These are phyloP conservation scores for Westerdykella aurantiaca DNA, from an alignment of 2,329 filamentous ascomycete species.

Conservation along the genomic window DNA sequence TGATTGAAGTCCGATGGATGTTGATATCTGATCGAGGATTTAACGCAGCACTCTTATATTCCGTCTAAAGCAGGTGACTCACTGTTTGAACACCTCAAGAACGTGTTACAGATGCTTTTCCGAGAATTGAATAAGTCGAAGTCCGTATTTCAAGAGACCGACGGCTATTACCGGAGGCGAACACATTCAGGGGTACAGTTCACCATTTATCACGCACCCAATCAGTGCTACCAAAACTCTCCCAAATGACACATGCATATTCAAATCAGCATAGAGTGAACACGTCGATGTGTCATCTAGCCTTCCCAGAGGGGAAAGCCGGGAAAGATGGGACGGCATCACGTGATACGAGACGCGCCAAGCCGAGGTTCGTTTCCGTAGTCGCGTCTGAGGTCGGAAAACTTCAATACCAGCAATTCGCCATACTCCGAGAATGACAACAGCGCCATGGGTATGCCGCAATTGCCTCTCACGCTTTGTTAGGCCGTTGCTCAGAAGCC, in stretches of 20 bases:
- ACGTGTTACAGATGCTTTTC: not conserved
- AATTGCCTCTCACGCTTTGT: conserved; percentile 41
- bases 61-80: too few relatives aligned
- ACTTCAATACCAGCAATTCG: conserved; percentile 1
- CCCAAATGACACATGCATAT: not conserved
- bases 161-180: not conserved
- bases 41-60: too few relatives aligned
- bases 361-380: conserved; percentile 13
- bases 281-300: not conserved
- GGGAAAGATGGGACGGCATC: conserved; percentile 6
- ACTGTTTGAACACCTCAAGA: not conserved
- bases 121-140: not conserved
- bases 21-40: not conserved
- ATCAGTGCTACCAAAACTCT: not conserved
- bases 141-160: not conserved
- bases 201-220: not conserved
- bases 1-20: not conserved
- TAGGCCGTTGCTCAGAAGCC: conserved; percentile 26
- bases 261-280: not conserved
- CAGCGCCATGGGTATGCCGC: conserved; percentile 43
- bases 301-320: not conserved
- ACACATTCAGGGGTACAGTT: not conserved
- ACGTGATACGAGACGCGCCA: conserved; percentile 23
- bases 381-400: conserved; percentile 14
- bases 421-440: conserved; percentile 32